Evolutionary conservation across 805 yeast genomes (phyloP).

Genomic region (Saccharomycopsis fibuligera): DNA sequence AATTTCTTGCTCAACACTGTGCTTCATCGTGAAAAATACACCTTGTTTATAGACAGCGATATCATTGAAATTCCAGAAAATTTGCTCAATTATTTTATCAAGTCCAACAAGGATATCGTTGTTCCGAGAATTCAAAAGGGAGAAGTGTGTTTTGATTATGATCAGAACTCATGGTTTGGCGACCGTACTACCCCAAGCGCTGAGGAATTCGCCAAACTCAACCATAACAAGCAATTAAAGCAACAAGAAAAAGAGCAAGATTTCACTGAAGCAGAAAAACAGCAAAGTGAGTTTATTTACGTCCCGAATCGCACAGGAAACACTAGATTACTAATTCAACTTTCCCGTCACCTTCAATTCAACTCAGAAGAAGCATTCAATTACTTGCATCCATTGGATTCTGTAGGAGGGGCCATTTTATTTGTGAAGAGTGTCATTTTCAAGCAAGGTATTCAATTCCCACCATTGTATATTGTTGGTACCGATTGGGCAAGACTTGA

Average conservation of each 20-base stretch:
- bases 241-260: background rate
- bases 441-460: constrained; percentile 41
- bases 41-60: constrained; percentile 31
- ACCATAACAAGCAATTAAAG: constrained; percentile 8
- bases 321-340: constrained; percentile 1
- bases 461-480: constrained; percentile 40
- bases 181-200: constrained; percentile 25
- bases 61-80: constrained; percentile 25
- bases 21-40: constrained; percentile 25
- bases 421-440: constrained; percentile 36
- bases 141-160: constrained; percentile 27
- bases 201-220: constrained; percentile 18
- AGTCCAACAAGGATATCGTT: constrained; percentile 28
- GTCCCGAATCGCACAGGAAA: constrained; percentile 23
- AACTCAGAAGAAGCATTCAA: constrained; percentile 18
- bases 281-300: constrained; percentile 24
- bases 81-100: constrained; percentile 25
- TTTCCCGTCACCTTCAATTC: constrained; percentile 6
- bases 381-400: constrained; percentile 26
- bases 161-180: constrained; percentile 32
- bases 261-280: background rate
- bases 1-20: constrained; percentile 25
- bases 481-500: constrained; percentile 38
- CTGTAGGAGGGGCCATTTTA: constrained; percentile 49
- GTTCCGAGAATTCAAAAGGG: constrained; percentile 28